A percentile compares a stretch with the other conserved stretches of the same genome.
These are phyloP conservation scores for Talaromyces piceae DNA, from an alignment of 2,329 filamentous ascomycete genomes.

Conservation along the genomic window DNA sequence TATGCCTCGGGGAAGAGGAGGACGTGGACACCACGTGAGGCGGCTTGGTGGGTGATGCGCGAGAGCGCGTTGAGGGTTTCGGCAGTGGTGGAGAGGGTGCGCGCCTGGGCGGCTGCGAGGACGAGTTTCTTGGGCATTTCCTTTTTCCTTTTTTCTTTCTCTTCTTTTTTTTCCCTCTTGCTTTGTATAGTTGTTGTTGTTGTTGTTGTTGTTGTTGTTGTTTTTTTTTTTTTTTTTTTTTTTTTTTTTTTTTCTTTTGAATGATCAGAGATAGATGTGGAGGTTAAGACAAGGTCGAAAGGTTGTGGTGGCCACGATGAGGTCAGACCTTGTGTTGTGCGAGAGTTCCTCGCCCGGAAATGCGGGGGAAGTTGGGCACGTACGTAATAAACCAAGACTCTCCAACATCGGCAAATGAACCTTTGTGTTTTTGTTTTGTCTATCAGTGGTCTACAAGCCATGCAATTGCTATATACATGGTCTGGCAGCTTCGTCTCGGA, in stretches of 20 bases:
- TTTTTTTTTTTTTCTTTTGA: too few species aligned
- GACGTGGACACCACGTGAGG: conserved; percentile 54
- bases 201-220: not conserved
- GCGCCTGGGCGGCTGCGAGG: conserved; percentile 41
- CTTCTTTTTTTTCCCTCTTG: conserved; percentile 4
- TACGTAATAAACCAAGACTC: too few species aligned
- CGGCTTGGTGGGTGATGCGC: conserved; percentile 56
- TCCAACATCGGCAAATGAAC: too few species aligned
- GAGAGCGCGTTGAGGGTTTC: conserved; percentile 62
- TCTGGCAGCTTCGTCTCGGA: too few species aligned
- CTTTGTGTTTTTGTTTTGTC: not conserved
- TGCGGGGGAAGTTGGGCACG: too few species aligned
- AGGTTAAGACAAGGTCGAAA: too few species aligned
- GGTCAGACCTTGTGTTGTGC: too few species aligned
- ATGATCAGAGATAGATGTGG: too few species aligned
- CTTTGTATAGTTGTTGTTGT: not conserved
- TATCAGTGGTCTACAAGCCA: too few species aligned
- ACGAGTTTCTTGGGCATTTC: conserved; percentile 35
- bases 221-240: too few species aligned
- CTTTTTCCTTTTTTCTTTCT: not conserved
- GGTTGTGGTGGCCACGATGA: not conserved
- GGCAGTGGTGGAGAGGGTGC: conserved; percentile 33
- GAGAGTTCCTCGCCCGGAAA: too few species aligned
- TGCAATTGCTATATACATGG: too few species aligned
- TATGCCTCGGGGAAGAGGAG: conserved; percentile 89